Percentiles rank a stretch among this genome's conserved stretches.
phyloP scores from a whole-genome alignment of 306 rosid genomes.

The Alnus glutinosa region DNA sequence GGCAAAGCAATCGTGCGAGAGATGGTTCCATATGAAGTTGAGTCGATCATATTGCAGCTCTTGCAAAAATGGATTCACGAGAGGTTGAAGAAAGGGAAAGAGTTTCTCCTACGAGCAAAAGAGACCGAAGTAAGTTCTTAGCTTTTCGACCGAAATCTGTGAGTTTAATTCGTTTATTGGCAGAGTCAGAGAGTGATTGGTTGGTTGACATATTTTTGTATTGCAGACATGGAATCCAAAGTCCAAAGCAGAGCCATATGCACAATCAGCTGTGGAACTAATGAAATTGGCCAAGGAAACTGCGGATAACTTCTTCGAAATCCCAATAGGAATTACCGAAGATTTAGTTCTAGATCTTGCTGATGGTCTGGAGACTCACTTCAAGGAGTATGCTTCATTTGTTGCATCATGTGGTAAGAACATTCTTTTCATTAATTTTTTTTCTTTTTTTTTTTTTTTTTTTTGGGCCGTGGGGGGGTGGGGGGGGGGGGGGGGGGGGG shows the following conservation, averaged over 20 bases:
- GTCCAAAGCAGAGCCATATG: slow-evolving; percentile 80
- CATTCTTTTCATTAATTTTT: neutral
- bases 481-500: too few relatives aligned
- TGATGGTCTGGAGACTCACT: slow-evolving; percentile 58
- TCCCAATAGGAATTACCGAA: slow-evolving; percentile 76
- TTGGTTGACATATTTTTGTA: neutral
- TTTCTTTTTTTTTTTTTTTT: neutral
- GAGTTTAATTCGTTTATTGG: neutral
- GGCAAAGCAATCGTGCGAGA: slow-evolving; percentile 64
- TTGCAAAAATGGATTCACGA: slow-evolving; percentile 71
- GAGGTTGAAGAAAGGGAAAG: slow-evolving; percentile 51
- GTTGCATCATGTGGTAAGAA: slow-evolving; percentile 82
- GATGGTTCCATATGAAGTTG: slow-evolving; percentile 92
- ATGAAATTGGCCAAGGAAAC: slow-evolving; percentile 50
- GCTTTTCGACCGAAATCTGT: slow-evolving; percentile 4
- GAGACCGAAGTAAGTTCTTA: slow-evolving; percentile 72
- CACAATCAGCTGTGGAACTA: slow-evolving; percentile 73
- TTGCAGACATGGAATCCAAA: slow-evolving; percentile 95
- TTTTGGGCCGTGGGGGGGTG: too few relatives aligned
- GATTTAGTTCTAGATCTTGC: slow-evolving; percentile 76
- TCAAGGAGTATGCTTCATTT: slow-evolving; percentile 67
- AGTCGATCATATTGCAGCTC: slow-evolving; percentile 63
- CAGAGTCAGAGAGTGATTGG: neutral
- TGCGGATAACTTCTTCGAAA: slow-evolving; percentile 69
- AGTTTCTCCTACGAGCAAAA: slow-evolving; percentile 55